phyloP scores from a whole-genome alignment of 441 rosid genomes.

The Capsella rubella region DNA sequence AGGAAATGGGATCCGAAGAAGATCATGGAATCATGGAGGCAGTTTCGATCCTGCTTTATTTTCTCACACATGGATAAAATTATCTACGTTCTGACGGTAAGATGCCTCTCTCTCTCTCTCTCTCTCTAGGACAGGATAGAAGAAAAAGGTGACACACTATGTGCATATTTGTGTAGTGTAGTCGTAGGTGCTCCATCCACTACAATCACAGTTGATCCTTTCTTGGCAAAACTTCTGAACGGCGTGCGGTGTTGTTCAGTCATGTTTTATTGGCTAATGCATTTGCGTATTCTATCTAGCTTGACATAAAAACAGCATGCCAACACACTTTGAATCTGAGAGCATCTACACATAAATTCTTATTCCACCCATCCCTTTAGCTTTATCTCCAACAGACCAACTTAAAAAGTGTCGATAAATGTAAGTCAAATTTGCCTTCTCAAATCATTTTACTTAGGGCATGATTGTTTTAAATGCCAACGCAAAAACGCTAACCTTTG shows the following conservation, averaged over 20 bases:
- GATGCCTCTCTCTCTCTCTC: neutral
- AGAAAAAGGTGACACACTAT: neutral
- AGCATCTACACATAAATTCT: neutral
- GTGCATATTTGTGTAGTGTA: conserved; percentile 24
- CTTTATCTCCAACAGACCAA: neutral
- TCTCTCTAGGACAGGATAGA: conserved; percentile 5
- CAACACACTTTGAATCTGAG: conserved; percentile 4
- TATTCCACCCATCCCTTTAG: neutral
- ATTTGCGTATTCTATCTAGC: conserved; percentile 4
- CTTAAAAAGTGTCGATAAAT: neutral
- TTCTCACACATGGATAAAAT: neutral
- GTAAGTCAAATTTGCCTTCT: neutral
- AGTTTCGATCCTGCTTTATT: conserved; percentile 6
- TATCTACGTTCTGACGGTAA: neutral
- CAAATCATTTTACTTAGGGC: neutral
- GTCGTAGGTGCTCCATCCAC: conserved; percentile 35
- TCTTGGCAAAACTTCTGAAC: conserved; percentile 22
- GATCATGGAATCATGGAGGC: conserved; percentile 15
- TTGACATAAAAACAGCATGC: conserved; percentile 3
- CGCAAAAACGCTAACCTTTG: conserved; percentile 4
- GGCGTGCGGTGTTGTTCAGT: conserved; percentile 23
- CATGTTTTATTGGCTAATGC: conserved; percentile 26
- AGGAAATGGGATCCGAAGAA: neutral
- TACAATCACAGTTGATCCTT: conserved; percentile 13
- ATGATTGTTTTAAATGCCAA: neutral